phyloP scores from a whole-genome alignment of 106 monocot species.

The Alisma plantagoaquatica region DNA sequence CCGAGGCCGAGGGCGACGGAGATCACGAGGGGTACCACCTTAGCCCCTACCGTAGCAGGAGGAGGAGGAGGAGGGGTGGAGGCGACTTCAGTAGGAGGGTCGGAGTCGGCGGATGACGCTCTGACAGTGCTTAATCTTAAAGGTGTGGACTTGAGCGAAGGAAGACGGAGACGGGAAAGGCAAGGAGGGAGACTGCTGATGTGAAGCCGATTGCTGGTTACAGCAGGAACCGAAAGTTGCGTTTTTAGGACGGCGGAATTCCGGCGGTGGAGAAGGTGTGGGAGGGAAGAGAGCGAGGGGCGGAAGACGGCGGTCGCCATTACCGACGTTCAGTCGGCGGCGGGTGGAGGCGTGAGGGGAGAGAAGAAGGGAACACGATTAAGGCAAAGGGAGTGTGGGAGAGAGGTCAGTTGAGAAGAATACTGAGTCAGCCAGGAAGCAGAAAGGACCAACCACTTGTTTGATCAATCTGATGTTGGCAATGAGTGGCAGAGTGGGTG shows the following conservation, averaged over 20 bases:
- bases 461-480: too few species aligned
- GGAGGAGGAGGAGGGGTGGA: constrained; percentile 3
- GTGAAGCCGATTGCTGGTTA: too few species aligned
- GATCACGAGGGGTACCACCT: constrained; percentile 47
- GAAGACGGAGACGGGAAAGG: constrained; percentile 1
- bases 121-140: too few species aligned
- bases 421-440: too few species aligned
- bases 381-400: too few species aligned
- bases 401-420: too few species aligned
- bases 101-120: constrained; percentile 5
- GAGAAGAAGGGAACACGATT: not conserved
- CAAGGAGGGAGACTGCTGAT: too few species aligned
- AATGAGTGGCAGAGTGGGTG: too few species aligned
- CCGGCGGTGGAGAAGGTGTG: too few species aligned
- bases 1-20: constrained; percentile 67
- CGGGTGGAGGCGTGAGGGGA: constrained; percentile 4
- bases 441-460: too few species aligned
- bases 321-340: constrained; percentile 1
- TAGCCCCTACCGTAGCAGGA: constrained; percentile 29
- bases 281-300: constrained; percentile 13
- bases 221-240: too few species aligned
- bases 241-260: too few species aligned
- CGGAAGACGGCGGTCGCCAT: constrained; percentile 48
- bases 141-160: not conserved
- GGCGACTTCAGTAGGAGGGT: constrained; percentile 4